phyloP scores from a whole-genome alignment of 2,329 filamentous ascomycete species.

The Penicillium carneum region DNA sequence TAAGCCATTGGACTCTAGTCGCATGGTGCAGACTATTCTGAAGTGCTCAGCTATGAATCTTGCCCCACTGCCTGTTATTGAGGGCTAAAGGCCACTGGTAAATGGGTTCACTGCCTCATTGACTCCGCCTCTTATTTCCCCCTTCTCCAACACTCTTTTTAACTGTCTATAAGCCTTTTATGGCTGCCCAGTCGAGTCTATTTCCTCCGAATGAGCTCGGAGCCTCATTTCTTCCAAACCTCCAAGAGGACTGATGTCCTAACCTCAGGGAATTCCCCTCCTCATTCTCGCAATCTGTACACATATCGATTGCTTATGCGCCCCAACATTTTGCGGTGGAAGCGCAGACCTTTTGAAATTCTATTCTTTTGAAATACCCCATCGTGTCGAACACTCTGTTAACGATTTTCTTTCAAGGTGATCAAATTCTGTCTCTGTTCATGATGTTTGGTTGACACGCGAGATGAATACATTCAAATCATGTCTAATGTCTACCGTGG shows the following conservation, averaged over 20 bases:
- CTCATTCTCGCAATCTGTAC: not conserved
- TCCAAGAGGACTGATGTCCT: too few species aligned
- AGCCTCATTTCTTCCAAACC: not conserved
- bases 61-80: slow-evolving; percentile 20
- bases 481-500: not conserved
- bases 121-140: too few species aligned
- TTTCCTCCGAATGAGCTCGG: too few species aligned
- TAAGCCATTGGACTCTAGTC: slow-evolving; percentile 88
- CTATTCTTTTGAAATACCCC: slow-evolving; percentile 6
- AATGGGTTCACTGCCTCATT: not conserved
- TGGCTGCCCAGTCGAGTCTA: not conserved
- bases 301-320: not conserved
- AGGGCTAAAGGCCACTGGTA: not conserved
- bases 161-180: not conserved
- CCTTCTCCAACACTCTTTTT: too few species aligned
- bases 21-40: slow-evolving; percentile 67
- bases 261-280: too few species aligned
- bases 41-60: slow-evolving; percentile 33
- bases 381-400: not conserved
- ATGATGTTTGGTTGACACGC: not conserved
- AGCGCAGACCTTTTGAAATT: not conserved
- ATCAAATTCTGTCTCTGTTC: not conserved
- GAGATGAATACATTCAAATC: not conserved
- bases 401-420: not conserved
- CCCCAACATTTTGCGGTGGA: not conserved